Percentiles rank a stretch among this genome's conserved stretches.
These are phyloP conservation scores for Austroboletus eburneus DNA, from an alignment of 768 basidiomycete genomes.

Conservation along the genomic window DNA sequence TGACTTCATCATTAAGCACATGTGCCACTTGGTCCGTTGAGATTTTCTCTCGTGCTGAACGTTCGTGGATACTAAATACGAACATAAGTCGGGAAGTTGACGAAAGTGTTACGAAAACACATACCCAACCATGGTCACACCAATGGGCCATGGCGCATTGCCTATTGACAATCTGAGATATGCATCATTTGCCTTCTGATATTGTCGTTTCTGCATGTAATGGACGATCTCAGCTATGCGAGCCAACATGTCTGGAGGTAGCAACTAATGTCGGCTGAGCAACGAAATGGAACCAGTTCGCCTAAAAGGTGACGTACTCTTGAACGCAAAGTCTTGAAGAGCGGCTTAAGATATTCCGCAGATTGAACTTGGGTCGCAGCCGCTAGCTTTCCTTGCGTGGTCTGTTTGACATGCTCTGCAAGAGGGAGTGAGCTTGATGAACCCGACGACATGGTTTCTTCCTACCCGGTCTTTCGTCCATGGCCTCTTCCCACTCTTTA, in stretches of 20 bases:
- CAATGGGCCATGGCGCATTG: conserved; percentile 99
- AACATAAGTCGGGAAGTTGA: neutral
- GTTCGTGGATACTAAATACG: conserved; percentile 81
- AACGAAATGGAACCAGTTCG: neutral
- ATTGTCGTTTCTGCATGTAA: conserved; percentile 93
- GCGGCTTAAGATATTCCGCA: conserved; percentile 93
- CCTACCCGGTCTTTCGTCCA: conserved; percentile 90
- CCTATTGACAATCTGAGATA: conserved; percentile 97
- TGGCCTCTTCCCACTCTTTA: conserved; percentile 94
- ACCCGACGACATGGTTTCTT: neutral
- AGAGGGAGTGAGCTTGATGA: conserved; percentile 1
- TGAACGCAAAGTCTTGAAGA: conserved; percentile 87
- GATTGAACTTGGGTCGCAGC: conserved; percentile 95
- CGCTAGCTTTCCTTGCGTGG: conserved; percentile 89
- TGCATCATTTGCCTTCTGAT: conserved; percentile 93
- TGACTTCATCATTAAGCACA: conserved; percentile 98
- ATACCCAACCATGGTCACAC: conserved; percentile 98
- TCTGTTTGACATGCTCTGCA: conserved; percentile 78
- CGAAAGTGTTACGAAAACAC: conserved; percentile 21
- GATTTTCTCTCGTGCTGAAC: conserved; percentile 97
- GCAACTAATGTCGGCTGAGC: conserved; percentile 43
- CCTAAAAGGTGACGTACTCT: conserved; percentile 52
- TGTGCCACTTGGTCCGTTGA: conserved; percentile 96
- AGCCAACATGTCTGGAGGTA: conserved; percentile 79
- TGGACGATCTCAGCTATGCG: conserved; percentile 93